Evolutionary conservation across 2,329 filamentous ascomycete genomes (phyloP).

Genomic region (Metarhizium anisopliae): DNA sequence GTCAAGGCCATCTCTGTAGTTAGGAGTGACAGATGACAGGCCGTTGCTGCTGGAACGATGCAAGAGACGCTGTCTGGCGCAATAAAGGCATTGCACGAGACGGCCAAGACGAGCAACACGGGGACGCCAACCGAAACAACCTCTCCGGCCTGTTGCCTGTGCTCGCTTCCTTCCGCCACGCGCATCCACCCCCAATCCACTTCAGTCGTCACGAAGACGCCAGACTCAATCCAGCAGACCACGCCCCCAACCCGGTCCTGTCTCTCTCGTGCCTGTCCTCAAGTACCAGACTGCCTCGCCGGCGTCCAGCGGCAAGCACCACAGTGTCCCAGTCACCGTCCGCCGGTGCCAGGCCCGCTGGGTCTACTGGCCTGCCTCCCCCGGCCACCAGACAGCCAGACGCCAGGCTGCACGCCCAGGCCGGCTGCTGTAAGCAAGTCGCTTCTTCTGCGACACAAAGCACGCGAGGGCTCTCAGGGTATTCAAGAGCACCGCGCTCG

Average conservation of each 20-base stretch:
- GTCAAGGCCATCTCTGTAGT: neutral
- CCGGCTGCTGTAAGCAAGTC: constrained; percentile 2
- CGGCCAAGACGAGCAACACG: neutral
- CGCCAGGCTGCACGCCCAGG: neutral
- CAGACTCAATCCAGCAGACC: constrained; percentile 30
- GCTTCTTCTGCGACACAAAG: neutral
- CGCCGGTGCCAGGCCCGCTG: no score
- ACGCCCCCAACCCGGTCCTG: constrained; percentile 23
- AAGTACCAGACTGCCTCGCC: no score
- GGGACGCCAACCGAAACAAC: neutral
- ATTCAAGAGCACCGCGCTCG: neutral
- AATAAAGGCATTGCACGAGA: neutral
- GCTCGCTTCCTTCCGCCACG: constrained; percentile 34
- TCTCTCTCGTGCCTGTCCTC: neutral
- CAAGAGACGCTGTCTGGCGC: neutral
- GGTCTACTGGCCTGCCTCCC: neutral
- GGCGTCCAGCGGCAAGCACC: no score
- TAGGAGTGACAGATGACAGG: neutral
- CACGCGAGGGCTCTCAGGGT: neutral
- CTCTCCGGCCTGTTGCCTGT: neutral
- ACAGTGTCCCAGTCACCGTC: no score
- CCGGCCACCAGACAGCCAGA: neutral
- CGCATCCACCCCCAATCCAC: constrained; percentile 12
- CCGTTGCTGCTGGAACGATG: no score
- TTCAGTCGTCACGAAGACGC: constrained; percentile 16